A percentile compares a stretch with the other conserved stretches of the same genome.
Evolutionary conservation across 139 green algal genomes (phyloP).

Genomic region (Chlamydomonas sp.): DNA sequence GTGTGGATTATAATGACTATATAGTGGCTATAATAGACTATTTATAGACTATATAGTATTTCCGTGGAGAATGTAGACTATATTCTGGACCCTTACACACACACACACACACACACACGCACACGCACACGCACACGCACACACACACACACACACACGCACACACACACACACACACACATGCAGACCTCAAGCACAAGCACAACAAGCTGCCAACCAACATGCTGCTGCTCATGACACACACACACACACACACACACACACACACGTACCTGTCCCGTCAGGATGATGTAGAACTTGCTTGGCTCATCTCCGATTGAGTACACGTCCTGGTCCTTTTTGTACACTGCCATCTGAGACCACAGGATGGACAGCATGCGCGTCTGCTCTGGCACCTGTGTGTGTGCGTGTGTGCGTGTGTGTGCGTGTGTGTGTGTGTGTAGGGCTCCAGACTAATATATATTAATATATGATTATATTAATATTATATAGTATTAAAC

Average conservation of each 20-base stretch:
- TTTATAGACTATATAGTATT: too few species aligned
- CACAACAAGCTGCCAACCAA: neutral
- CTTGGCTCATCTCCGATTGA: slow-evolving; percentile 31
- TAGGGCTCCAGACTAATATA: too few species aligned
- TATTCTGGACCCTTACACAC: too few species aligned
- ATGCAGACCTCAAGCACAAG: neutral
- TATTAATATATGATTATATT: too few species aligned
- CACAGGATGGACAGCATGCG: slow-evolving; percentile 24
- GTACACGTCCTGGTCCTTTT: slow-evolving; percentile 50
- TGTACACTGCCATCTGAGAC: slow-evolving; percentile 41
- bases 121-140: too few species aligned
- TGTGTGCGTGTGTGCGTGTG: too few species aligned
- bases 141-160: too few species aligned
- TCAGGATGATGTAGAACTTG: slow-evolving; percentile 51
- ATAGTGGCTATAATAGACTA: too few species aligned
- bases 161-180: slow-evolving; percentile 3
- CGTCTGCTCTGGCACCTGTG: slow-evolving; percentile 26
- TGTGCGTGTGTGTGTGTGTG: too few species aligned
- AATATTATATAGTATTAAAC: slow-evolving; percentile 3
- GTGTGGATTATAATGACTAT: too few species aligned
- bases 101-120: too few species aligned
- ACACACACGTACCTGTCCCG: slow-evolving; percentile 23
- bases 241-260: neutral
- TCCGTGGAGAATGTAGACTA: too few species aligned
- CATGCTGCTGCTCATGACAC: neutral